These are phyloP conservation scores for Boeremia exigua DNA, from an alignment of 2,329 filamentous ascomycete genomes.

Conservation along the genomic window DNA sequence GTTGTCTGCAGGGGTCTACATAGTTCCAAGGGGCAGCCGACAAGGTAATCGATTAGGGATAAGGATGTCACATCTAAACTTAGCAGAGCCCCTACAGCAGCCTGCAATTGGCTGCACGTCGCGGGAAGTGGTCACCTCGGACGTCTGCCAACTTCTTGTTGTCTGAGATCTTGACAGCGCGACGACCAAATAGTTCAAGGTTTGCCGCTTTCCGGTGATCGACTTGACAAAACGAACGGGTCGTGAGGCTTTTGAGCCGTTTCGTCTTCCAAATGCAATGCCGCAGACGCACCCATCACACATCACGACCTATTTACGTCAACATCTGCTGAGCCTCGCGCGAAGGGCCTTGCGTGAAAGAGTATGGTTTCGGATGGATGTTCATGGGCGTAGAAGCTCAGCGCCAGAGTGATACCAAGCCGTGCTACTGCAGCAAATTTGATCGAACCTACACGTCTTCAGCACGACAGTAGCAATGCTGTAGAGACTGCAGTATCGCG, in stretches of 20 bases:
- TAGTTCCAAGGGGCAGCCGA: conserved; percentile 31
- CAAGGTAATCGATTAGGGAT: conserved; percentile 8
- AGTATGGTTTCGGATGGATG: neutral
- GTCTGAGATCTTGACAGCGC: conserved; percentile 19
- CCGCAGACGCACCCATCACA: neutral
- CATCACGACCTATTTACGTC: neutral
- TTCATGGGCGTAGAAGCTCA: neutral
- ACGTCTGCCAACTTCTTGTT: conserved; percentile 10
- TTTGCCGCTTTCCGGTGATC: conserved; percentile 1
- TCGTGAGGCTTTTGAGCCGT: conserved; percentile 29
- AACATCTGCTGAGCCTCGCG: neutral
- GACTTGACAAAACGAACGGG: conserved; percentile 18
- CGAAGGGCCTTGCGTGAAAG: neutral
- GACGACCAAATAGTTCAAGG: conserved; percentile 7
- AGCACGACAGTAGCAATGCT: no score
- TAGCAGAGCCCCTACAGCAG: conserved; percentile 36
- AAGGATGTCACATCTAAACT: conserved; percentile 45
- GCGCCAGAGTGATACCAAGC: neutral
- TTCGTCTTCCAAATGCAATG: conserved; percentile 12
- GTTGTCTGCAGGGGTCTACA: conserved; percentile 34
- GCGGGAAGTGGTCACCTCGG: conserved; percentile 9
- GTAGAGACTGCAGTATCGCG: no score
- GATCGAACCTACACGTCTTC: neutral
- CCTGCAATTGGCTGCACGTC: conserved; percentile 32
- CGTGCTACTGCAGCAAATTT: neutral